phyloP scores from a whole-genome alignment of 768 basidiomycete genomes.

The Boletus reticuloceps region DNA sequence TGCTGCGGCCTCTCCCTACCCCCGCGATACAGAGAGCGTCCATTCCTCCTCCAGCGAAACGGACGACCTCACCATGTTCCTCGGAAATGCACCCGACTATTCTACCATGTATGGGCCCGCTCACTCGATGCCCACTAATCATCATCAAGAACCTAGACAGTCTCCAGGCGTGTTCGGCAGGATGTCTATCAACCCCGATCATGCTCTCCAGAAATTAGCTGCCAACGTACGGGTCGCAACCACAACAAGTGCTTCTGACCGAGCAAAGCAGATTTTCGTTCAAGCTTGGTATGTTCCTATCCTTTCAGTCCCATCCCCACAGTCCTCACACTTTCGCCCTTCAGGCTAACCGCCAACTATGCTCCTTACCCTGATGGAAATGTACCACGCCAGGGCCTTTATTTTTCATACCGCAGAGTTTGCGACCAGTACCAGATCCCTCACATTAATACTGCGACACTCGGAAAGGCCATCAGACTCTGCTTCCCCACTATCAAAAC shows the following conservation, averaged over 20 bases:
- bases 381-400: conserved; percentile 90
- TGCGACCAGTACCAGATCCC: conserved; percentile 92
- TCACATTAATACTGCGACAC: conserved; percentile 92
- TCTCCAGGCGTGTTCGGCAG: conserved; percentile 73
- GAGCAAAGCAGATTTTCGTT: conserved; percentile 91
- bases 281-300: conserved; percentile 73
- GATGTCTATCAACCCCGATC: conserved; percentile 74
- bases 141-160: conserved; percentile 49
- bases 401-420: conserved; percentile 87
- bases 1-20: conserved; percentile 80
- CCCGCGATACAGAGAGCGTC: conserved; percentile 81
- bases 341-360: conserved; percentile 87
- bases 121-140: conserved; percentile 38
- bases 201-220: conserved; percentile 81
- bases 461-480: conserved; percentile 91
- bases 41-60: conserved; percentile 87
- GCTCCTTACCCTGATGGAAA: conserved; percentile 90
- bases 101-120: conserved; percentile 58
- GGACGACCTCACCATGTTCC: conserved; percentile 83
- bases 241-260: conserved; percentile 86
- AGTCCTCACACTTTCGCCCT: conserved; percentile 17
- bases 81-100: conserved; percentile 60
- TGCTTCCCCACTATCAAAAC: conserved; percentile 97
- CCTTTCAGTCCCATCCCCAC: conserved; percentile 16
- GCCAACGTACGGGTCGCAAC: conserved; percentile 86